Percentiles rank a stretch among this genome's conserved stretches.
These are phyloP conservation scores for Osmanthus fragrans DNA, from an alignment of 257 asterid species.

Conservation along the genomic window DNA sequence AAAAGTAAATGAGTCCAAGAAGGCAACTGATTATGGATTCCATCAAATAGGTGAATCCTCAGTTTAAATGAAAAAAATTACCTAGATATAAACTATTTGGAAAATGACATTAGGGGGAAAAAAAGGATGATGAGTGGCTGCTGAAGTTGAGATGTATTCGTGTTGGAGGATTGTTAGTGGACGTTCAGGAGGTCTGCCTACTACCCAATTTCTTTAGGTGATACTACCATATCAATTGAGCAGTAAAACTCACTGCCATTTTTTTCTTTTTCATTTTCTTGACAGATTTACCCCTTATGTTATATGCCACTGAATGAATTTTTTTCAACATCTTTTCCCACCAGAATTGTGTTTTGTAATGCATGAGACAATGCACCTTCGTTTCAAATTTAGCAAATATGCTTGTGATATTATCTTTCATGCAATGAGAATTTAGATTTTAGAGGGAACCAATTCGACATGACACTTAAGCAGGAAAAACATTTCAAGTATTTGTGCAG, in stretches of 20 bases:
- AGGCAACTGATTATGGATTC: conserved; percentile 19
- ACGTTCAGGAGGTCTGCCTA: background rate
- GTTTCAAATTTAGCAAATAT: background rate
- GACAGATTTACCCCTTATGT: background rate
- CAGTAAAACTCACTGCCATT: background rate
- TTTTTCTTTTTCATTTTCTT: background rate
- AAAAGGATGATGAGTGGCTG: background rate
- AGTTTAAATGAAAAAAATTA: conserved; percentile 5
- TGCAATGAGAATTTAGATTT: background rate
- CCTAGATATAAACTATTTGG: background rate
- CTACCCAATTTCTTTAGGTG: background rate
- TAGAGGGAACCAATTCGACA: background rate
- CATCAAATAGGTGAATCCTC: conserved; percentile 5
- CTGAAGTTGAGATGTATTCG: background rate
- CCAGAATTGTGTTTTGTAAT: background rate
- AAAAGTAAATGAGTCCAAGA: background rate
- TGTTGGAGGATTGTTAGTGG: background rate
- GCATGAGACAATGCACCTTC: background rate
- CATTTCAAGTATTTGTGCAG: conserved; percentile 1
- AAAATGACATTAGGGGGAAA: background rate
- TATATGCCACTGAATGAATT: background rate
- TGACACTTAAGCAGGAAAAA: conserved; percentile 1
- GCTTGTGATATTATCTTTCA: background rate
- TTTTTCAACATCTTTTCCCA: background rate
- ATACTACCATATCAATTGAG: conserved; percentile 4